Evolutionary conservation across 2,329 filamentous ascomycete genomes (phyloP).

Genomic region (Cryphonectria carpinicola): DNA sequence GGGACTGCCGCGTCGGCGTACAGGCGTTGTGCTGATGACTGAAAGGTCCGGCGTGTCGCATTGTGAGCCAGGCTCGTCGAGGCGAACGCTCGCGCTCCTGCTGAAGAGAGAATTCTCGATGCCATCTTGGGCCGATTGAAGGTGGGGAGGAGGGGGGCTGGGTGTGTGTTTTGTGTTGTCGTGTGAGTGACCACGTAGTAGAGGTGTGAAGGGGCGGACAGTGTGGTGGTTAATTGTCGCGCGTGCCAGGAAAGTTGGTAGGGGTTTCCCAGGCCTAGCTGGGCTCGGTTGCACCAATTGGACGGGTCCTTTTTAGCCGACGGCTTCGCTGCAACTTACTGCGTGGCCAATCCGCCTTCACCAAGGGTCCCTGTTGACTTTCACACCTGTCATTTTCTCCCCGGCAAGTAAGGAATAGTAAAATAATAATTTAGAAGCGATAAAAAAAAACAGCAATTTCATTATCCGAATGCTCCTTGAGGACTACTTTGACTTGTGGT

Average conservation of each 20-base stretch:
- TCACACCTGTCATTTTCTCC: background rate
- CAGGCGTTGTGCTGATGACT: slow-evolving; percentile 51
- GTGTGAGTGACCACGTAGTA: background rate
- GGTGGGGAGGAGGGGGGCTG: slow-evolving; percentile 6
- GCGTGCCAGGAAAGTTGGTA: slow-evolving; percentile 11
- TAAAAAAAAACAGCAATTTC: slow-evolving; percentile 7
- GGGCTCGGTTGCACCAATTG: background rate
- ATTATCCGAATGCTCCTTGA: slow-evolving; percentile 24
- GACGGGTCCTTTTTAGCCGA: slow-evolving; percentile 18
- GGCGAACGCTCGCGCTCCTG: slow-evolving; percentile 43
- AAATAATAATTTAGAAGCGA: background rate
- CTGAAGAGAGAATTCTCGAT: slow-evolving; percentile 48
- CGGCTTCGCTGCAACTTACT: slow-evolving; percentile 13
- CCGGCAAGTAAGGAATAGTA: background rate
- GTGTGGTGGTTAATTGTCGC: background rate
- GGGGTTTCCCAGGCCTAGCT: slow-evolving; percentile 8
- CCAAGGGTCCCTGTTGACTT: background rate
- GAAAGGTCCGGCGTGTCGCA: slow-evolving; percentile 48
- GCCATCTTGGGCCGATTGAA: slow-evolving; percentile 45
- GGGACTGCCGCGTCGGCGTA: slow-evolving; percentile 48
- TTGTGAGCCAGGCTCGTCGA: slow-evolving; percentile 36
- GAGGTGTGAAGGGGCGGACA: slow-evolving; percentile 11
- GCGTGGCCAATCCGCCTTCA: background rate
- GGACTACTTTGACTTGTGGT: slow-evolving; percentile 24
- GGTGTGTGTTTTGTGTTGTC: background rate